These are phyloP conservation scores for Trichoderma cornu-damae DNA, from an alignment of 2,329 filamentous ascomycete genomes.

Conservation along the genomic window DNA sequence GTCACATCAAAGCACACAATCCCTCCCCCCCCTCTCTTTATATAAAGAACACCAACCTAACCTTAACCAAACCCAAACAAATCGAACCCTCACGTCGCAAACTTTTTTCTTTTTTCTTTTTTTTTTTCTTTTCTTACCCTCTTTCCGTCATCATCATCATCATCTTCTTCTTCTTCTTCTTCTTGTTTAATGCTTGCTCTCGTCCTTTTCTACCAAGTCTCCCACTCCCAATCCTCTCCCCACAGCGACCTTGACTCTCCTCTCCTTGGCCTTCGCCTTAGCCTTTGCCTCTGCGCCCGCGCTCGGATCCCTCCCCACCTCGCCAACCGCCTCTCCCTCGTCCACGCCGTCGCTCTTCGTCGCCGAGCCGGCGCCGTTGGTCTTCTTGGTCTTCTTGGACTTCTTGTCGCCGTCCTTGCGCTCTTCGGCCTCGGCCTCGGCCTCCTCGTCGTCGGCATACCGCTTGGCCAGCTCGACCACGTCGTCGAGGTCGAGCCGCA, in stretches of 20 bases:
- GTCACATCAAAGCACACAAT: background rate
- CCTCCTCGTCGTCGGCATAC: slow-evolving; percentile 32
- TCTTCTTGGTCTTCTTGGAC: slow-evolving; percentile 35
- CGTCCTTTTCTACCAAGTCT: slow-evolving; percentile 67
- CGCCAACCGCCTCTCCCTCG: slow-evolving; percentile 67
- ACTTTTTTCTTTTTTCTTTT: background rate
- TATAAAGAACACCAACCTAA: background rate
- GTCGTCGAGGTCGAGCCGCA: slow-evolving; percentile 76
- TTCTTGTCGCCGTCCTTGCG: slow-evolving; percentile 30
- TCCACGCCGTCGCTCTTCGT: slow-evolving; percentile 41
- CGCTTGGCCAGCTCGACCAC: slow-evolving; percentile 48
- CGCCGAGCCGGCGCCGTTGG: slow-evolving; percentile 34
- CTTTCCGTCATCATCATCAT: no score
- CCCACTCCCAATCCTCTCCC: slow-evolving; percentile 75
- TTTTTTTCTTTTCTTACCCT: background rate
- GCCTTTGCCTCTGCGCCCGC: no score
- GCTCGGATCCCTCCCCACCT: slow-evolving; percentile 50
- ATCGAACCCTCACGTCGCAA: background rate
- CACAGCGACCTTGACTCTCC: slow-evolving; percentile 79
- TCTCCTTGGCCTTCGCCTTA: no score
- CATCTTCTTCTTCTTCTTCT: no score
- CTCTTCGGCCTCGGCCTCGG: slow-evolving; percentile 33
- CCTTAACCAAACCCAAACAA: background rate
- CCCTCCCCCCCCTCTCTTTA: background rate
- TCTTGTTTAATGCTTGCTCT: slow-evolving; percentile 37